Evolutionary conservation across 75 land plant species (phyloP).

Genomic region (Chamaecyparis obtusa): DNA sequence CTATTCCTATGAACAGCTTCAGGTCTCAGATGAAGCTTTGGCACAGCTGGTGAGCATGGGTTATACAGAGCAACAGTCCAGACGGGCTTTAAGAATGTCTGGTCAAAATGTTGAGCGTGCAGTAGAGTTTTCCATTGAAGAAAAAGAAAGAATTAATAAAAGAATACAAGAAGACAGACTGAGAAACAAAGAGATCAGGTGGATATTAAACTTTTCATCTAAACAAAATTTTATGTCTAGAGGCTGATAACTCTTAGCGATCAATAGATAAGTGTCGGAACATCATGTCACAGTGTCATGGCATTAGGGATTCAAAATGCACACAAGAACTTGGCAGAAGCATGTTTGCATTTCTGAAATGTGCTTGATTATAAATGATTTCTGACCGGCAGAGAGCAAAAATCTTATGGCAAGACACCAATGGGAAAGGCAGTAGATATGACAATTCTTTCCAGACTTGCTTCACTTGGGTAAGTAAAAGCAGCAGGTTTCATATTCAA

Average conservation of each 20-base stretch:
- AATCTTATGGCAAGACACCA: constrained; percentile 71
- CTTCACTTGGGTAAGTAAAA: constrained; percentile 71
- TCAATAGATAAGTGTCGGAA: background rate
- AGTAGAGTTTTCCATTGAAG: constrained; percentile 73
- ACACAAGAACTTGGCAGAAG: background rate
- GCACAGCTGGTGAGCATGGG: constrained; percentile 82
- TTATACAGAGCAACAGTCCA: constrained; percentile 58
- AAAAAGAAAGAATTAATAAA: constrained; percentile 37
- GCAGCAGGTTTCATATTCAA: background rate
- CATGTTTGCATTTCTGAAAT: background rate
- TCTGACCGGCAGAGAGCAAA: constrained; percentile 76
- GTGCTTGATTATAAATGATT: background rate
- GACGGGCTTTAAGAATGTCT: constrained; percentile 80
- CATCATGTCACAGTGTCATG: background rate
- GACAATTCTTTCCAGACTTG: constrained; percentile 50
- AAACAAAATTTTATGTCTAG: background rate
- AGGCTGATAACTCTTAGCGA: background rate
- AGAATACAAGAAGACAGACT: constrained; percentile 56
- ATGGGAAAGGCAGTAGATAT: constrained; percentile 72
- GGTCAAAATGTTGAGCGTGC: constrained; percentile 76
- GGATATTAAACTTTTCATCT: background rate
- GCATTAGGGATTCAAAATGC: background rate
- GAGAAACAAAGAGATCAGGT: constrained; percentile 57
- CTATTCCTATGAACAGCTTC: constrained; percentile 51
- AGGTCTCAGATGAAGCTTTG: constrained; percentile 88